Conservation (phyloP, 78 protist species). For the Dictyostelium purpureum region DNA sequence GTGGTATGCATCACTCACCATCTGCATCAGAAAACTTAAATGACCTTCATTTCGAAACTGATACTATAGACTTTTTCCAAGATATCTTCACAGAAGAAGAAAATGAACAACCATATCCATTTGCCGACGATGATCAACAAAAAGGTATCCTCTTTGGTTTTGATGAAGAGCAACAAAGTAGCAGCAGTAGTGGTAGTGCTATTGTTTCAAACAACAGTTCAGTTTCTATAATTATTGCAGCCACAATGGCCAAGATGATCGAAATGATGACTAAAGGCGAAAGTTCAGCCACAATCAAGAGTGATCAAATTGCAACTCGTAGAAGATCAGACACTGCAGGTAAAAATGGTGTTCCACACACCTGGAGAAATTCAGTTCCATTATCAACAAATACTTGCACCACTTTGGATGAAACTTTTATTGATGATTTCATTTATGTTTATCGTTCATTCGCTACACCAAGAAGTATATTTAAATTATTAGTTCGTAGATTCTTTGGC, state of each 20-base stretch:
- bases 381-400: background rate
- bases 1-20: conserved; percentile 28
- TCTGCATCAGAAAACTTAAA: background rate
- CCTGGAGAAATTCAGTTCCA: conserved; percentile 51
- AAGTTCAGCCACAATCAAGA: background rate
- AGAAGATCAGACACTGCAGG: conserved; percentile 65
- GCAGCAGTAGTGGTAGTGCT: background rate
- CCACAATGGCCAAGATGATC: conserved; percentile 58
- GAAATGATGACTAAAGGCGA: conserved; percentile 70
- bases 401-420: conserved; percentile 45
- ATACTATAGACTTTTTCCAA: background rate
- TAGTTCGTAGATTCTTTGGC: conserved; percentile 68
- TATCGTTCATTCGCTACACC: conserved; percentile 78
- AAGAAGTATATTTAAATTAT: conserved; percentile 8
- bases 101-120: conserved; percentile 69
- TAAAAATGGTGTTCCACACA: conserved; percentile 17
- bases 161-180: conserved; percentile 48
- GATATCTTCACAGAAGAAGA: conserved; percentile 69
- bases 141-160: conserved; percentile 64
- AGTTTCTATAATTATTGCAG: conserved; percentile 33
- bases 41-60: background rate
- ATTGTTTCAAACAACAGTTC: background rate
- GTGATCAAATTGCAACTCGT: background rate
- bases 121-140: conserved; percentile 66
- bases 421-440: conserved; percentile 57